A percentile compares a stretch with the other conserved stretches of the same genome.
Evolutionary conservation across 164 flowering plant species (phyloP).

Genomic region (Cinnamomum chago): DNA sequence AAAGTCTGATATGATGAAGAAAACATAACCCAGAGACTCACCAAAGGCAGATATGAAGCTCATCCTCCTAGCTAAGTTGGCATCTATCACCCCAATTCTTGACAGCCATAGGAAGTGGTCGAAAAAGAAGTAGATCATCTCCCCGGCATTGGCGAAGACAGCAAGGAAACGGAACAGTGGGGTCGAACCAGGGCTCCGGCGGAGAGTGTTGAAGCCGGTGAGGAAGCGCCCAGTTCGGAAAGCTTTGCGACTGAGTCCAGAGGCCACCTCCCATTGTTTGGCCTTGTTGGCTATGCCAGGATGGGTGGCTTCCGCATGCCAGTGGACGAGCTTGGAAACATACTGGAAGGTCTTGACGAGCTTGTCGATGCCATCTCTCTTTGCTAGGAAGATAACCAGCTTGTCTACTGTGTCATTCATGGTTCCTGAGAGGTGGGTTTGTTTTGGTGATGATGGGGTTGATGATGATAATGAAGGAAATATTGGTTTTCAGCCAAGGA

Average conservation of each 20-base stretch:
- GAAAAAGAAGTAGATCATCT: constrained; percentile 96
- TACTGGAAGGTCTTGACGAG: constrained; percentile 97
- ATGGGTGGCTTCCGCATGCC: constrained; percentile 47
- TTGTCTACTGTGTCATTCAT: constrained; percentile 87
- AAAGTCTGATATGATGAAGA: constrained; percentile 63
- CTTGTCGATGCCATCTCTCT: constrained; percentile 97
- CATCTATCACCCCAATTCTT: constrained; percentile 64
- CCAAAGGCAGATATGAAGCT: constrained; percentile 93
- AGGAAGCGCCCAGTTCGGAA: constrained; percentile 83
- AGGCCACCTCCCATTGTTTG: constrained; percentile 82
- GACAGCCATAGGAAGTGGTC: constrained; percentile 90
- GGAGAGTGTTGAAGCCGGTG: constrained; percentile 77
- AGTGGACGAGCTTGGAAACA: constrained; percentile 82
- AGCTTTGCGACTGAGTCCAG: constrained; percentile 86
- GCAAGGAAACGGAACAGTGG: constrained; percentile 46
- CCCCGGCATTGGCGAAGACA: constrained; percentile 71
- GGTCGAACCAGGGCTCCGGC: constrained; percentile 65
- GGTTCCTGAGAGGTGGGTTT: not conserved
- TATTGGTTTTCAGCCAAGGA: constrained; percentile 2
- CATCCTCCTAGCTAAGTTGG: constrained; percentile 57
- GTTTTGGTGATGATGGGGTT: constrained; percentile 1
- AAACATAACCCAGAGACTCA: constrained; percentile 80
- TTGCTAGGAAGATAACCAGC: constrained; percentile 85
- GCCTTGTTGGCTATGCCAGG: constrained; percentile 50
- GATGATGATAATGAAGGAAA: constrained; percentile 12